These are phyloP conservation scores for Pythium volutum DNA, from an alignment of 352 stramenopile species.

Conservation along the genomic window DNA sequence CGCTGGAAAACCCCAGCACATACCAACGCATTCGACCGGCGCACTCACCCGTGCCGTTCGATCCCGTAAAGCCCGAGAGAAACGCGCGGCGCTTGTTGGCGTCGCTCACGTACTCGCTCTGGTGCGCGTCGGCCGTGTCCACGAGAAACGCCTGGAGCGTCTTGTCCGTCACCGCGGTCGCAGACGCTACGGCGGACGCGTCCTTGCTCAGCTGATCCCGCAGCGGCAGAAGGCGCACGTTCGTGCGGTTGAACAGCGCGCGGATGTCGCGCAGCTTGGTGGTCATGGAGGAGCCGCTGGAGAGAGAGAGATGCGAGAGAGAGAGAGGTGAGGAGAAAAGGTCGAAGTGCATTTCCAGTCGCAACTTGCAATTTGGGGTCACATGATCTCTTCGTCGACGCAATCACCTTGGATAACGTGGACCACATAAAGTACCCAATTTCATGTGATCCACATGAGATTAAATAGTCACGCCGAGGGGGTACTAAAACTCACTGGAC, in stretches of 20 bases:
- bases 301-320: background rate
- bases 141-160: slow-evolving; percentile 91
- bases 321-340: slow-evolving; percentile 19
- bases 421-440: background rate
- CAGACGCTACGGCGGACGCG: background rate
- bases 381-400: background rate
- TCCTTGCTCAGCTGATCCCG: slow-evolving; percentile 57
- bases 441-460: slow-evolving; percentile 9
- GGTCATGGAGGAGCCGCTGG: background rate
- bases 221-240: slow-evolving; percentile 63
- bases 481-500: slow-evolving; percentile 22
- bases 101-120: slow-evolving; percentile 97
- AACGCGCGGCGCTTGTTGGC: slow-evolving; percentile 95
- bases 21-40: background rate
- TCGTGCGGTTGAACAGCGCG: slow-evolving; percentile 54
- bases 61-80: slow-evolving; percentile 96
- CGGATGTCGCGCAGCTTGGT: slow-evolving; percentile 61
- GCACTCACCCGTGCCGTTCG: slow-evolving; percentile 89
- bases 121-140: slow-evolving; percentile 96
- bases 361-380: slow-evolving; percentile 22
- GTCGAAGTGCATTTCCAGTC: background rate
- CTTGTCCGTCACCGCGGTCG: slow-evolving; percentile 34
- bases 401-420: background rate
- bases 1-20: background rate
- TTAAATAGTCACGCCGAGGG: slow-evolving; percentile 11